Percentiles rank a stretch among this genome's conserved stretches.
Conservation (phyloP, 441 rosid genomes). For the Pelargonium citronellum region DNA sequence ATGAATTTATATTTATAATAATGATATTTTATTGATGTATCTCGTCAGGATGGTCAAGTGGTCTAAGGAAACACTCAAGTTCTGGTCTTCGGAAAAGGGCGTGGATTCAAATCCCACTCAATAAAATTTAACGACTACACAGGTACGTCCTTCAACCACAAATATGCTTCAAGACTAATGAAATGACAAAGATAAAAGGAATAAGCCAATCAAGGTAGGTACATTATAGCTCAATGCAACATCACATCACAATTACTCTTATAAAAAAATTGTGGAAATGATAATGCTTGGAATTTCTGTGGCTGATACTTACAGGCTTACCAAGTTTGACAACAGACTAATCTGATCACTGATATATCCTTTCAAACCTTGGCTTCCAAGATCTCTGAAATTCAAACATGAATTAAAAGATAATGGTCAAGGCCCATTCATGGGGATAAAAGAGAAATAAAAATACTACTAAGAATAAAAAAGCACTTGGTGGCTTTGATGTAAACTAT, state of each 20-base stretch:
- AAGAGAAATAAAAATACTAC: background rate
- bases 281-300: slow-evolving; percentile 6
- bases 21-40: no score
- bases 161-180: no score
- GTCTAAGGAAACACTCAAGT: no score
- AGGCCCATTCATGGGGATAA: background rate
- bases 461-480: background rate
- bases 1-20: no score
- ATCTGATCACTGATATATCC: slow-evolving; percentile 82
- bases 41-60: no score
- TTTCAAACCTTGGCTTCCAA: slow-evolving; percentile 87
- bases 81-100: no score
- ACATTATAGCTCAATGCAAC: background rate
- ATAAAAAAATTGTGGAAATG: background rate
- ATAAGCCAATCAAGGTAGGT: no score
- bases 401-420: background rate
- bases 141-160: no score
- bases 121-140: no score
- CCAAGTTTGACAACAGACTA: slow-evolving; percentile 70
- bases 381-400: slow-evolving; percentile 54
- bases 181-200: no score
- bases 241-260: background rate
- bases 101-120: no score
- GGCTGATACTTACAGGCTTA: slow-evolving; percentile 71
- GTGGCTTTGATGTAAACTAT: no score